Base-by-base conservation (phyloP, 371 early-diverging fungal species). In the Thermomucor indicae-seudaticae region DNA sequence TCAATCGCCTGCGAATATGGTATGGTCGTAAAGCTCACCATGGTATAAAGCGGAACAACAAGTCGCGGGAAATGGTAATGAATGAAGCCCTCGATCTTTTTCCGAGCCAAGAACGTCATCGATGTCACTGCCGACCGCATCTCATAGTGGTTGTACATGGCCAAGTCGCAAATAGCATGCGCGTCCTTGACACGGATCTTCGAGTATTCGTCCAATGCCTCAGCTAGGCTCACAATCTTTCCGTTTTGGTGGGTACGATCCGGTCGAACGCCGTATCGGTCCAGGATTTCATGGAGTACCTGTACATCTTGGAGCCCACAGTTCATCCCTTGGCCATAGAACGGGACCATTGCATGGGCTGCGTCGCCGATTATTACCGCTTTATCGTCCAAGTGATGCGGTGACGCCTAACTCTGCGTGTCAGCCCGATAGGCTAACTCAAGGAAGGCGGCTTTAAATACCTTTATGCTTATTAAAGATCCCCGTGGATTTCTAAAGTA, bases 261-360 rank as follows among this genome's bases (percentile, higher is more conserved):
- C 19, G 38, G 42, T 4, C 61, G 46, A 16, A 84, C 75, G 23
- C 73, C 40, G 43, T 83, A 78, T 30, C 70, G 58, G 29, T 78
- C 79, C 34, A 93, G 54, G 11, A 91, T 73, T 17, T 77, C 55
- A 51, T 90, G 84, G 3, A 98, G 75, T 16, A 85, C 82, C 32
- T 84, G 75, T 14, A 92, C 81, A 56, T 98, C 98, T 63, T 98
- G 95, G 54, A 98, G 94, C 1, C 98, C 98, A 70, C 94, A 93
- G 67, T 98, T 98, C 97, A 98, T 95, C 3, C 98, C 98, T 57
- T 94, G 91, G 5, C 91, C 93, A 42, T 90, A 97, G 59, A 98
- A 98, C 5, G 98, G 98, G 0, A 98, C 97, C 95, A 96, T 96
- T 22, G 93, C 91, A 60, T 98, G 98, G 0, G 98, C 95, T 0